Percentiles rank a stretch among this genome's conserved stretches.
These are phyloP conservation scores for Hypoxylon rickii DNA, from an alignment of 495 filamentous ascomycete species.

Conservation along the genomic window DNA sequence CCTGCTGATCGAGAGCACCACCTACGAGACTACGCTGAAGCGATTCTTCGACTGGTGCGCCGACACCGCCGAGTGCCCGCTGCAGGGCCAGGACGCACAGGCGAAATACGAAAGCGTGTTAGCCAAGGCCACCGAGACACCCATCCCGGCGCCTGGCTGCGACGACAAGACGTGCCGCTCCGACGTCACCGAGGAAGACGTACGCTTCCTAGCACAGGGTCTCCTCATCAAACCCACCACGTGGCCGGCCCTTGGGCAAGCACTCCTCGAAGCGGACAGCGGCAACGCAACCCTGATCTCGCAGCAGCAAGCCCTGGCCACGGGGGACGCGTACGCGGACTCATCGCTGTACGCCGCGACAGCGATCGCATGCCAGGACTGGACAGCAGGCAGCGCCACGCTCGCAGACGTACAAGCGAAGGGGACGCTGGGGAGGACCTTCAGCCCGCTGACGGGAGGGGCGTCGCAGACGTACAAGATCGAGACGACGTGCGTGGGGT, in stretches of 20 bases:
- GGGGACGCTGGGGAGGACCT: slow-evolving; percentile 16
- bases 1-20: slow-evolving; percentile 33
- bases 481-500: slow-evolving; percentile 43
- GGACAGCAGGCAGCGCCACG: slow-evolving; percentile 28
- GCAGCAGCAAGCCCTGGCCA: slow-evolving; percentile 24
- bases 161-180: slow-evolving; percentile 28
- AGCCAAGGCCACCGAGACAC: slow-evolving; percentile 30
- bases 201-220: slow-evolving; percentile 28
- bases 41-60: slow-evolving; percentile 47
- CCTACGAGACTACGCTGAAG: slow-evolving; percentile 40
- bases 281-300: slow-evolving; percentile 41
- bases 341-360: slow-evolving; percentile 30
- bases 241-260: slow-evolving; percentile 33
- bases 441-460: slow-evolving; percentile 36
- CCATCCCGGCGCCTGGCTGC: slow-evolving; percentile 43
- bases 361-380: slow-evolving; percentile 45
- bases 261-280: slow-evolving; percentile 32
- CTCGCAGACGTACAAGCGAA: slow-evolving; percentile 34
- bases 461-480: slow-evolving; percentile 34
- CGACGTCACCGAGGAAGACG: slow-evolving; percentile 23
- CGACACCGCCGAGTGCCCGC: slow-evolving; percentile 29
- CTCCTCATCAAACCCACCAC: slow-evolving; percentile 12
- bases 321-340: slow-evolving; percentile 30
- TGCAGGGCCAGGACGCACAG: slow-evolving; percentile 36
- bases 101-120: slow-evolving; percentile 34